A percentile compares a stretch with the other conserved stretches of the same genome.
Evolutionary conservation across 164 flowering plant species (phyloP).

Genomic region (Euptelea pleiosperma): DNA sequence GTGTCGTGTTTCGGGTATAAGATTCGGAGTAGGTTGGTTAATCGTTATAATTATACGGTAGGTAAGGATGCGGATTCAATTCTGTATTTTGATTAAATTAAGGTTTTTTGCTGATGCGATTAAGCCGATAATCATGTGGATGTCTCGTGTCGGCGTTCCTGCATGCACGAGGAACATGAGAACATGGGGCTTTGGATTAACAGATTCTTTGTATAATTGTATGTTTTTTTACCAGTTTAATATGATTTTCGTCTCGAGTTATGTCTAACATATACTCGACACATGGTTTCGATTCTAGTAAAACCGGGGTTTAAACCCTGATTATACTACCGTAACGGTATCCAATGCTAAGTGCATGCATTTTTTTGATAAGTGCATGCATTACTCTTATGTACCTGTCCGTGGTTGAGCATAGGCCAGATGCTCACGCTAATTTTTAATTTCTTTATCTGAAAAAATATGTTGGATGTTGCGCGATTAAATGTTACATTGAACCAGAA

Average conservation of each 20-base stretch:
- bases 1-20: too few relatives aligned
- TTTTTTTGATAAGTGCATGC: slow-evolving; percentile 7
- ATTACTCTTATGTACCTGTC: not conserved
- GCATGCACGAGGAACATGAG: slow-evolving; percentile 4
- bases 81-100: too few relatives aligned
- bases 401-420: too few relatives aligned
- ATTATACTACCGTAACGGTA: not conserved
- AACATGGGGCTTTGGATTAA: not conserved
- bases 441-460: not conserved
- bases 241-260: not conserved
- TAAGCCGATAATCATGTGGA: too few relatives aligned
- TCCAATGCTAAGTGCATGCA: slow-evolving; percentile 6
- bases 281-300: not conserved
- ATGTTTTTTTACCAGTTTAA: too few relatives aligned
- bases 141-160: not conserved
- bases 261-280: not conserved
- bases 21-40: too few relatives aligned
- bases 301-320: not conserved
- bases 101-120: too few relatives aligned
- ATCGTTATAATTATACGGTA: too few relatives aligned
- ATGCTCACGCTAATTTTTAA: not conserved
- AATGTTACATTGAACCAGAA: not conserved
- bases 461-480: not conserved
- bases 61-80: too few relatives aligned
- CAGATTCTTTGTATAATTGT: too few relatives aligned